These are phyloP conservation scores for Citrus unshiu DNA, from an alignment of 345 rosid species.

Conservation along the genomic window DNA sequence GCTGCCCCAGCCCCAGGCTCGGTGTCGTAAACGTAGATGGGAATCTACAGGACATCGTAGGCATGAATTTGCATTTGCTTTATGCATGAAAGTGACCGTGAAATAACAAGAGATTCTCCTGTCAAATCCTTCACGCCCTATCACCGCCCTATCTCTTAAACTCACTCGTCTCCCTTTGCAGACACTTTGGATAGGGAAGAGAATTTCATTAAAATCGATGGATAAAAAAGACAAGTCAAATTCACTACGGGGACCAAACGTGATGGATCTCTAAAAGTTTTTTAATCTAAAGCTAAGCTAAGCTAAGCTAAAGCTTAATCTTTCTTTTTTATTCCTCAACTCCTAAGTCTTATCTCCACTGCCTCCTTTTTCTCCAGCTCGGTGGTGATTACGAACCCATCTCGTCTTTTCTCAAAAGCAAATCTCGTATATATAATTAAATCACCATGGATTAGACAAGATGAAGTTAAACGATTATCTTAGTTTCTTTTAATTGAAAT, in stretches of 20 bases:
- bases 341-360: not conserved
- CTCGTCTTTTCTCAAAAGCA: conserved; percentile 27
- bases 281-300: too few species aligned
- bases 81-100: not conserved
- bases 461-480: not conserved
- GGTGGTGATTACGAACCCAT: conserved; percentile 14
- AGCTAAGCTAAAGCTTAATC: not conserved
- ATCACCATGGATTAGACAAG: not conserved
- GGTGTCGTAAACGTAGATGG: not conserved
- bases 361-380: conserved; percentile 16
- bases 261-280: not conserved
- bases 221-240: not conserved
- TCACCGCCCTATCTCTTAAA: conserved; percentile 12
- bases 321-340: conserved; percentile 3
- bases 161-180: not conserved
- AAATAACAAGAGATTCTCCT: conserved; percentile 19
- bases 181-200: not conserved
- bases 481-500: not conserved
- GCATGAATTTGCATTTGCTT: not conserved
- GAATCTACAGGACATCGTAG: not conserved
- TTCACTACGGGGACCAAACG: not conserved
- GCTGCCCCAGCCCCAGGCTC: not conserved
- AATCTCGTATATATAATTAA: not conserved
- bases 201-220: not conserved
- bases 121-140: conserved; percentile 21